Evolutionary conservation across 352 stramenopile species (phyloP).

Genomic region (Globisporangium carolinianum): DNA sequence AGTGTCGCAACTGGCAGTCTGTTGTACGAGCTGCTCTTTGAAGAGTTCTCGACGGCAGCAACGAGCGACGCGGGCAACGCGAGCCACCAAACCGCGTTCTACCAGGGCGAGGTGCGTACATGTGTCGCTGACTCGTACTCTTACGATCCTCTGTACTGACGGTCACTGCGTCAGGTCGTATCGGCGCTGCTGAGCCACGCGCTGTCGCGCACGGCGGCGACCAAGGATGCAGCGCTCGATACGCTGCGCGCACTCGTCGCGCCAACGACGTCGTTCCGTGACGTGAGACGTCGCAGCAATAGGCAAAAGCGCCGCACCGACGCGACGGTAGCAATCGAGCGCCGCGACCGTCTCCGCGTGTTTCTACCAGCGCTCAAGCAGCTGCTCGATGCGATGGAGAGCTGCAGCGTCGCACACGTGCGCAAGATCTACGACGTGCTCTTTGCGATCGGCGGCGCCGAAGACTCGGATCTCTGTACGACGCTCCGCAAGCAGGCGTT

Average conservation of each 20-base stretch:
- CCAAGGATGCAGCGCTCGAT: conserved; percentile 27
- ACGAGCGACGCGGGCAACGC: conserved; percentile 7
- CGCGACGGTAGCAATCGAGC: conserved; percentile 2
- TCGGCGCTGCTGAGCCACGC: conserved; percentile 26
- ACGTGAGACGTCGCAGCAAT: not conserved
- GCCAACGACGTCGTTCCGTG: conserved; percentile 17
- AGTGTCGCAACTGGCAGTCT: conserved; percentile 25
- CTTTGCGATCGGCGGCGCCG: conserved; percentile 32
- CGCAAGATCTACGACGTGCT: conserved; percentile 50
- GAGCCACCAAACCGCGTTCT: conserved; percentile 25
- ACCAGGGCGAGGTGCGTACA: conserved; percentile 38
- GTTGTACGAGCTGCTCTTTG: conserved; percentile 43
- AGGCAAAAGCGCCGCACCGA: no score
- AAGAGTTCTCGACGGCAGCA: conserved; percentile 26
- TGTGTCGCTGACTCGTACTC: no score
- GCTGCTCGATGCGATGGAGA: conserved; percentile 45
- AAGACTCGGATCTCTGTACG: conserved; percentile 47
- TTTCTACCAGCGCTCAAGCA: conserved; percentile 48
- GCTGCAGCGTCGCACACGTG: conserved; percentile 24
- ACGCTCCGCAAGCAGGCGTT: conserved; percentile 44
- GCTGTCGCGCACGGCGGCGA: conserved; percentile 18
- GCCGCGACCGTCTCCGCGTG: conserved; percentile 18
- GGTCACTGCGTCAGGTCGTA: conserved; percentile 21
- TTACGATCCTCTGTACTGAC: no score
- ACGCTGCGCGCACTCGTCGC: conserved; percentile 28